A percentile compares a stretch with the other conserved stretches of the same genome.
phyloP scores from a whole-genome alignment of 1,284 basidiomycete genomes.

The Neonothopanus nambi region DNA sequence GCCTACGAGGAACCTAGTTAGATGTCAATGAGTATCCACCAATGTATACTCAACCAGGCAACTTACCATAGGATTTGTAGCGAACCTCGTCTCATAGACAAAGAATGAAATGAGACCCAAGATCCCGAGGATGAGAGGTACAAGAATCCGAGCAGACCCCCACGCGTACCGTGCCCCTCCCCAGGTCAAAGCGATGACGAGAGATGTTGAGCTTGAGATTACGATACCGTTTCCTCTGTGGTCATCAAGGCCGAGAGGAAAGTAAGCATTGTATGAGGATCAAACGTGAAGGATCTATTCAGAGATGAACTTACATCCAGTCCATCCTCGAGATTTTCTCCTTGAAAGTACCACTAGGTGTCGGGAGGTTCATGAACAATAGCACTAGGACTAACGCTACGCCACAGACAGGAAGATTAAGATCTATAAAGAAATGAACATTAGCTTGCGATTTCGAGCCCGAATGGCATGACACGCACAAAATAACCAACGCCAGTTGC shows the following conservation, averaged over 20 bases:
- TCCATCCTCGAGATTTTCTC: slow-evolving; percentile 24
- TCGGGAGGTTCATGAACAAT: background rate
- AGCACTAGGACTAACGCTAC: background rate
- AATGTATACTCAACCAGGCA: slow-evolving; percentile 13
- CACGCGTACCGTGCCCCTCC: slow-evolving; percentile 33
- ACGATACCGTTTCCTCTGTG: slow-evolving; percentile 41
- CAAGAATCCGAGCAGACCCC: slow-evolving; percentile 40
- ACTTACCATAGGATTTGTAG: slow-evolving; percentile 26
- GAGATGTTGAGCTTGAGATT: slow-evolving; percentile 30
- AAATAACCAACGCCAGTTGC: slow-evolving; percentile 42
- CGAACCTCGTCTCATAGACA: slow-evolving; percentile 26
- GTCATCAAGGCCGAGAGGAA: no score
- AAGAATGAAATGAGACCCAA: slow-evolving; percentile 33
- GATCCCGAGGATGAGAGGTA: slow-evolving; percentile 42
- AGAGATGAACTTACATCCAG: slow-evolving; percentile 11
- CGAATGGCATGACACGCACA: no score
- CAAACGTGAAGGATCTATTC: no score
- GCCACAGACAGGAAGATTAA: background rate
- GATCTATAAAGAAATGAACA: no score
- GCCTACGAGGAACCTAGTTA: no score
- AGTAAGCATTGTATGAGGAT: slow-evolving; percentile 24
- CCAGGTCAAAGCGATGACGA: slow-evolving; percentile 39
- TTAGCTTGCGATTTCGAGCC: no score
- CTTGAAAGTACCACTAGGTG: background rate
- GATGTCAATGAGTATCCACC: no score